These are phyloP conservation scores for Yamadazyma diospyri DNA, from an alignment of 1,139 yeast genomes.

Conservation along the genomic window DNA sequence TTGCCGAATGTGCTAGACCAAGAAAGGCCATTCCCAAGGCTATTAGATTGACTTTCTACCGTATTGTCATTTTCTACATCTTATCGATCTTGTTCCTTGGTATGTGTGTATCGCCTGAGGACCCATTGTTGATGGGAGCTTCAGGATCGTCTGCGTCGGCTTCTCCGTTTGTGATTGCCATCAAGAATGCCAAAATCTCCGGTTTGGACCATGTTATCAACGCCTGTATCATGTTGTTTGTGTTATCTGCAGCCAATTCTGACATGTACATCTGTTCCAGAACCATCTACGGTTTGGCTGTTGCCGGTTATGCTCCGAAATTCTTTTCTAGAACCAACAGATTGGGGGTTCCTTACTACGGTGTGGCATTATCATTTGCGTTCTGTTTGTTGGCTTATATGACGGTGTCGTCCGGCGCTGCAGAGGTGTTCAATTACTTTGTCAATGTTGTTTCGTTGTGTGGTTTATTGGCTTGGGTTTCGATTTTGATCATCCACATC, in stretches of 20 bases:
- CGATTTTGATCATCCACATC: constrained; percentile 59
- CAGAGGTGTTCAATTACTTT: constrained; percentile 58
- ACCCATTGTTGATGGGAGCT: constrained; percentile 45
- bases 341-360: constrained; percentile 37
- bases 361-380: constrained; percentile 31
- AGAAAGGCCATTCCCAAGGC: constrained; percentile 76
- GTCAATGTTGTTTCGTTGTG: constrained; percentile 72
- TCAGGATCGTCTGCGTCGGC: constrained; percentile 59
- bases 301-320: constrained; percentile 52
- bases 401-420: constrained; percentile 52
- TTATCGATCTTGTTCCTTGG: constrained; percentile 66
- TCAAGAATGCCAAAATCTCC: constrained; percentile 38
- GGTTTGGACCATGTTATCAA: constrained; percentile 47
- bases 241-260: constrained; percentile 46
- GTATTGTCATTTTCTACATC: constrained; percentile 69
- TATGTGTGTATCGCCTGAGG: constrained; percentile 71
- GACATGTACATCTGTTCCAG: constrained; percentile 48
- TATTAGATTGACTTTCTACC: constrained; percentile 69
- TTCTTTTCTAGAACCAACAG: constrained; percentile 40
- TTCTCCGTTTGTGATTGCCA: constrained; percentile 67
- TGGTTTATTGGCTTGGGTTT: constrained; percentile 70
- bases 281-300: constrained; percentile 42
- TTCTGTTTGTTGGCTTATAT: constrained; percentile 63
- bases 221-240: constrained; percentile 43
- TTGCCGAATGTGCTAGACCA: constrained; percentile 76